Percentiles rank a stretch among this genome's conserved stretches.
These are phyloP conservation scores for Parasitella parasitica DNA, from an alignment of 371 early-diverging fungal species.

Conservation along the genomic window DNA sequence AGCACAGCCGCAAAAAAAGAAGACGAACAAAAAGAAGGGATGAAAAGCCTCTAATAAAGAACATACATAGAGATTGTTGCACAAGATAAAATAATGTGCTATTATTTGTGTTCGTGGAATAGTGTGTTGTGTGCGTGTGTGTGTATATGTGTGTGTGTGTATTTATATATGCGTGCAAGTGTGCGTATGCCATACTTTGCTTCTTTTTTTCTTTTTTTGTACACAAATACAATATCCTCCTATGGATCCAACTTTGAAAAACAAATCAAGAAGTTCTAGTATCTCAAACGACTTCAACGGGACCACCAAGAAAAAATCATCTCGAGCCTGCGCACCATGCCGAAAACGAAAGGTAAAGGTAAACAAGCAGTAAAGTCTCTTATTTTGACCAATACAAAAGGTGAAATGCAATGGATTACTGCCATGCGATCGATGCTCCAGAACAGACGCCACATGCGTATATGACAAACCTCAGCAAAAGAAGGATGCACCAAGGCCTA, in stretches of 20 bases:
- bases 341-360: slow-evolving; percentile 22
- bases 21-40: background rate
- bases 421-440: slow-evolving; percentile 26
- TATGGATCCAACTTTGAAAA: slow-evolving; percentile 5
- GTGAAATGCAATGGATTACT: slow-evolving; percentile 24
- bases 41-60: background rate
- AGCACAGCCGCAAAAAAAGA: background rate
- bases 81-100: background rate
- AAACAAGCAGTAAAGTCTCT: too few species aligned
- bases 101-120: background rate
- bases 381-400: background rate
- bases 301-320: slow-evolving; percentile 21
- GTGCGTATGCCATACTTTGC: background rate
- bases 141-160: background rate
- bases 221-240: slow-evolving; percentile 7
- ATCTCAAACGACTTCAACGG: slow-evolving; percentile 1
- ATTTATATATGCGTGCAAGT: background rate
- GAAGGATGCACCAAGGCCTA: slow-evolving; percentile 8
- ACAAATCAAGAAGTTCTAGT: slow-evolving; percentile 9
- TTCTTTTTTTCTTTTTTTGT: background rate
- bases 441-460: slow-evolving; percentile 10
- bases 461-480: slow-evolving; percentile 24
- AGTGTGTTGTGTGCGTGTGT: background rate
- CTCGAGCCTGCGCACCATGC: slow-evolving; percentile 27
- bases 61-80: background rate